Conservation (phyloP, 2,329 filamentous ascomycete species). For the Trichothecium roseum region DNA sequence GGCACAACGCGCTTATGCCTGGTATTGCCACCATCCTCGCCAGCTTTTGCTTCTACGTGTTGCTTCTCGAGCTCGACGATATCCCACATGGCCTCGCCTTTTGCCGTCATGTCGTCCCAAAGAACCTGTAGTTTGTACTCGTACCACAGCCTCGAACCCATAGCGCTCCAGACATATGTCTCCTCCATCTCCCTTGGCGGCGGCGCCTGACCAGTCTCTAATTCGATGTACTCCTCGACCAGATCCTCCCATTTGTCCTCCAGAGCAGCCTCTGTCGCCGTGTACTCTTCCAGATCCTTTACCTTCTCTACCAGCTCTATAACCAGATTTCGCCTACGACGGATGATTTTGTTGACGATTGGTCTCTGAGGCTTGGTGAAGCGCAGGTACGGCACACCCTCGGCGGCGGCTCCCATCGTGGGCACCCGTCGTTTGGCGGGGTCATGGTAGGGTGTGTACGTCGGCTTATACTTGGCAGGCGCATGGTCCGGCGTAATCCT, state of each 20-base stretch:
- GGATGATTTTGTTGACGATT: slow-evolving; percentile 46
- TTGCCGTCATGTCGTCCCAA: slow-evolving; percentile 28
- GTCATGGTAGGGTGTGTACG: too few relatives aligned
- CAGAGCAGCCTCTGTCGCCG: slow-evolving; percentile 14
- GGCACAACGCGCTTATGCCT: neutral
- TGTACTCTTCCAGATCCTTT: slow-evolving; percentile 27
- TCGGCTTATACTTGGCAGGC: too few relatives aligned
- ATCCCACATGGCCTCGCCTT: slow-evolving; percentile 26
- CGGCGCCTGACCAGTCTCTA: slow-evolving; percentile 6
- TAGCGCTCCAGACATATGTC: slow-evolving; percentile 19
- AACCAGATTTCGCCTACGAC: slow-evolving; percentile 36
- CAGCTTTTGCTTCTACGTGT: slow-evolving; percentile 4
- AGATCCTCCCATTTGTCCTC: slow-evolving; percentile 41
- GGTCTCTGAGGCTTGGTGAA: slow-evolving; percentile 54
- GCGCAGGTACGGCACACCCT: slow-evolving; percentile 54
- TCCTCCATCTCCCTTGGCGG: slow-evolving; percentile 4
- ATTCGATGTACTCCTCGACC: slow-evolving; percentile 16
- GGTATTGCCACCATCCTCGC: slow-evolving; percentile 10
- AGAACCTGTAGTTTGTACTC: slow-evolving; percentile 18
- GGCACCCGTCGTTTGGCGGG: slow-evolving; percentile 36
- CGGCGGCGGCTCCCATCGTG: slow-evolving; percentile 38
- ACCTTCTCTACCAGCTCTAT: slow-evolving; percentile 26
- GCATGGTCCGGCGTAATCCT: too few relatives aligned
- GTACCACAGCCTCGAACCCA: slow-evolving; percentile 20
- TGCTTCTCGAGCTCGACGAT: slow-evolving; percentile 28